phyloP scores from a whole-genome alignment of 2,329 filamentous ascomycete genomes.

The Cyphellophora europaea region DNA sequence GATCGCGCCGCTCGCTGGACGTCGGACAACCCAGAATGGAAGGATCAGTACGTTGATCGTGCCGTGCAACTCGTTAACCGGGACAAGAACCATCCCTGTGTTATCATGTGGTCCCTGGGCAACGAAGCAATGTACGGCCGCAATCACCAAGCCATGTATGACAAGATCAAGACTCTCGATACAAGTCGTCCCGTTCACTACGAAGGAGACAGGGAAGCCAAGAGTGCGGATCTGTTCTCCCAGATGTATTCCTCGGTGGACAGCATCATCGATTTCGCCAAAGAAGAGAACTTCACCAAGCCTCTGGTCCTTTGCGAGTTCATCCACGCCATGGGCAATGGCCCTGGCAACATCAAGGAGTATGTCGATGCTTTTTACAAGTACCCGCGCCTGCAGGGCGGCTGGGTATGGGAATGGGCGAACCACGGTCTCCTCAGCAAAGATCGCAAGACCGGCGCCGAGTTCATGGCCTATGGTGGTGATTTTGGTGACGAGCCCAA shows the following conservation, averaged over 20 bases:
- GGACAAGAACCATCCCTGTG: slow-evolving; percentile 61
- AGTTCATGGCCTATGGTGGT: slow-evolving; percentile 38
- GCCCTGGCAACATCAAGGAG: slow-evolving; percentile 59
- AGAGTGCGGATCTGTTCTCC: slow-evolving; percentile 56
- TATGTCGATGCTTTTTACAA: slow-evolving; percentile 56
- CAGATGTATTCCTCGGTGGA: slow-evolving; percentile 49
- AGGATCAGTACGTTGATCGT: slow-evolving; percentile 59
- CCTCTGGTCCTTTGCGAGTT: slow-evolving; percentile 40
- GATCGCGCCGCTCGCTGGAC: slow-evolving; percentile 19
- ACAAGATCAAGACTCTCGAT: slow-evolving; percentile 51
- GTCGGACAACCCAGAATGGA: slow-evolving; percentile 24
- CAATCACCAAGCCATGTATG: slow-evolving; percentile 60
- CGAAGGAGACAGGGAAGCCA: slow-evolving; percentile 52
- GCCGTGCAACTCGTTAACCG: slow-evolving; percentile 55
- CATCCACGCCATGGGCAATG: slow-evolving; percentile 63
- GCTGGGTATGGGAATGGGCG: slow-evolving; percentile 59
- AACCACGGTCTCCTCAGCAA: slow-evolving; percentile 48
- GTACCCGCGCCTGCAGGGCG: slow-evolving; percentile 55
- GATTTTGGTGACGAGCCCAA: slow-evolving; percentile 54
- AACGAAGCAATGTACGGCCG: slow-evolving; percentile 65
- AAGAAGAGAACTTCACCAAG: slow-evolving; percentile 37
- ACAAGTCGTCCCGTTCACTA: slow-evolving; percentile 54
- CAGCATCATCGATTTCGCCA: slow-evolving; percentile 39
- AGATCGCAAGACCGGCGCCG: slow-evolving; percentile 21
- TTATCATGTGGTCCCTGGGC: slow-evolving; percentile 65